Evolutionary conservation across 1,284 basidiomycete genomes (phyloP), one percentile per base, ranked within the genome.

Genomic region (Rhizoctonia solani): DNA sequence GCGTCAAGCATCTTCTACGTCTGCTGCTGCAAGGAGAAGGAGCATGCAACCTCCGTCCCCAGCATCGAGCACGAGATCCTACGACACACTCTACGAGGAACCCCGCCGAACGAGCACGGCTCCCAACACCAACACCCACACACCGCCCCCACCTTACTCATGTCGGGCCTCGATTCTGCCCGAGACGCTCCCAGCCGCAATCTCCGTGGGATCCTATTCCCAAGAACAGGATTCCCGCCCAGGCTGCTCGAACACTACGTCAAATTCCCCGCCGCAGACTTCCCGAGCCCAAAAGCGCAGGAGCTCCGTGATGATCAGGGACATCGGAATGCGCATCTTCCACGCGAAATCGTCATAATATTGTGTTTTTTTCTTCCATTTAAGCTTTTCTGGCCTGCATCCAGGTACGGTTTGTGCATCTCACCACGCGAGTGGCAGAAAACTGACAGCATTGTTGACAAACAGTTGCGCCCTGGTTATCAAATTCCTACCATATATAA

Each of bases 271-370:
- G 29, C 8, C 49, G 8, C 34, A 47, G 11, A 37, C 61, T 53
- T 47, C 56, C 27, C 61, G 61, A 41, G 34, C 61, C 39, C 61
- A 65, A 65, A 65, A 65, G 37, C 61, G 61, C n/a, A 47, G 61
- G 16, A 65, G 61, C 61, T 53, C 58, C 37, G 49, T 65, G 49
- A 65, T 65, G 49, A 65, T 63, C 59, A 63, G 53, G 49, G 59
- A 65, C 39, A 34, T 65, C 25, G 61, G 61, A 37, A 65, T 65
- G 61, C 61, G 61, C 37, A 52, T 65, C 41, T 50, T 65, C 32
- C 54, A 34, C 37, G 61, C 49, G 14, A 65, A 65, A 65, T 65
- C n/a, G n/a, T n/a, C n/a, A n/a, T n/a, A n/a, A n/a, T n/a, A n/a
- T n/a, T n/a, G n/a, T n/a, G n/a, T n/a, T n/a, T n/a, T n/a, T n/a